Evolutionary conservation across 805 yeast genomes (phyloP).

Genomic region (Allodekkera sacchari): DNA sequence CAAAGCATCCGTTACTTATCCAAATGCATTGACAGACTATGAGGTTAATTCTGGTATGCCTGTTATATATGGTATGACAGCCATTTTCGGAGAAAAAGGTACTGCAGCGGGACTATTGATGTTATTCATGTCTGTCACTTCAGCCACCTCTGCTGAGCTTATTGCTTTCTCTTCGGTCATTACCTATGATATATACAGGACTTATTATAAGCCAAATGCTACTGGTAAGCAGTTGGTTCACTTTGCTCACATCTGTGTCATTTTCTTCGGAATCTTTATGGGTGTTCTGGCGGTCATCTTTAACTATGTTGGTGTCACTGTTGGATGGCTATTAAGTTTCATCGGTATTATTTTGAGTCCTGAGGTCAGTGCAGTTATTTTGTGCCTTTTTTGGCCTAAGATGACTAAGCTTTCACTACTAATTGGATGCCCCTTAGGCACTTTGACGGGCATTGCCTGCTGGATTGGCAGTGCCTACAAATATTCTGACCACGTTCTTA

Average conservation of each 20-base stretch:
- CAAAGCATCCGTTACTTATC: conserved; percentile 33
- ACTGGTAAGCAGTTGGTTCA: conserved; percentile 28
- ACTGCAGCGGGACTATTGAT: conserved; percentile 33
- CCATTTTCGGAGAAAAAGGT: conserved; percentile 32
- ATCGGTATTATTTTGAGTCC: conserved; percentile 32
- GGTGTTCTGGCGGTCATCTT: conserved; percentile 31
- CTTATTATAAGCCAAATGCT: conserved; percentile 32
- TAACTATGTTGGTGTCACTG: conserved; percentile 33
- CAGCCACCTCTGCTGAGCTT: conserved; percentile 34
- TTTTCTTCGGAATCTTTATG: conserved; percentile 35
- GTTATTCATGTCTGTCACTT: conserved; percentile 35
- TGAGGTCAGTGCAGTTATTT: conserved; percentile 25
- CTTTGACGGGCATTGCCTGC: conserved; percentile 44
- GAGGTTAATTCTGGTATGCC: conserved; percentile 34
- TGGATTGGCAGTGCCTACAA: conserved; percentile 26
- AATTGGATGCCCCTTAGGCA: conserved; percentile 41
- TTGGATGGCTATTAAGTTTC: conserved; percentile 32
- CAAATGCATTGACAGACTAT: conserved; percentile 26
- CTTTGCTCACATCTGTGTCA: conserved; percentile 26
- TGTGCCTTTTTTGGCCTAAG: conserved; percentile 29
- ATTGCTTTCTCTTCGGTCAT: conserved; percentile 32
- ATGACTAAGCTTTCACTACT: conserved; percentile 19
- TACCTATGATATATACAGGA: conserved; percentile 33
- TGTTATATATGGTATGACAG: conserved; percentile 25
- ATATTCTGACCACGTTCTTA: conserved; percentile 17